Percentiles rank a stretch among this genome's conserved stretches.
These are phyloP conservation scores for Hygrophorus russula DNA, from an alignment of 768 basidiomycete species.

Conservation along the genomic window DNA sequence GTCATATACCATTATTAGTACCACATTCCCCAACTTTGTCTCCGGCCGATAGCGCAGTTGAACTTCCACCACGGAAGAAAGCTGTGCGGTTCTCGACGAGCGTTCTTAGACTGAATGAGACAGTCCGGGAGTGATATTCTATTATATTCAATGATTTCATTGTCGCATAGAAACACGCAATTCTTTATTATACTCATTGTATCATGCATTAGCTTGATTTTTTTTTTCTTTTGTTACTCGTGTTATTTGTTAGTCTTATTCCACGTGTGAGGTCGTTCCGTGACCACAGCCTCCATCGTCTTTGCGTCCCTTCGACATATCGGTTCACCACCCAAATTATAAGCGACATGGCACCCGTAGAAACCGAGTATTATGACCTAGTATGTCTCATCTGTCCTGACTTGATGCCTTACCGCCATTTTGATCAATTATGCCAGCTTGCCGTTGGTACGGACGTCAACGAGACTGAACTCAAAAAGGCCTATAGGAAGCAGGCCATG, in stretches of 20 bases:
- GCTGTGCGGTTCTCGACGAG: conserved; percentile 51
- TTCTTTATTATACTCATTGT: conserved; percentile 16
- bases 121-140: conserved; percentile 13
- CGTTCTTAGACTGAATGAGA: conserved; percentile 6
- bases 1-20: conserved; percentile 23
- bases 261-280: too few species aligned
- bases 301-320: too few species aligned
- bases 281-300: too few species aligned
- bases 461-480: conserved; percentile 85
- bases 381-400: conserved; percentile 26
- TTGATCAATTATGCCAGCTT: conserved; percentile 31
- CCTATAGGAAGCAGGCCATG: conserved; percentile 90
- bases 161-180: conserved; percentile 9
- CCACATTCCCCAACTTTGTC: conserved; percentile 23
- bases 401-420: too few species aligned
- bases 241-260: too few species aligned
- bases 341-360: conserved; percentile 68
- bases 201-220: too few species aligned
- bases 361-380: conserved; percentile 83
- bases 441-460: conserved; percentile 62
- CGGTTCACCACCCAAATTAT: neutral
- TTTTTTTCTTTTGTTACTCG: too few species aligned
- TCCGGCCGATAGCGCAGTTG: conserved; percentile 25
- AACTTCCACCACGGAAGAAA: conserved; percentile 34
- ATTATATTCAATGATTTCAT: neutral